Conservation (phyloP, 768 basidiomycete genomes). For the Cystobasidium tubakii region DNA sequence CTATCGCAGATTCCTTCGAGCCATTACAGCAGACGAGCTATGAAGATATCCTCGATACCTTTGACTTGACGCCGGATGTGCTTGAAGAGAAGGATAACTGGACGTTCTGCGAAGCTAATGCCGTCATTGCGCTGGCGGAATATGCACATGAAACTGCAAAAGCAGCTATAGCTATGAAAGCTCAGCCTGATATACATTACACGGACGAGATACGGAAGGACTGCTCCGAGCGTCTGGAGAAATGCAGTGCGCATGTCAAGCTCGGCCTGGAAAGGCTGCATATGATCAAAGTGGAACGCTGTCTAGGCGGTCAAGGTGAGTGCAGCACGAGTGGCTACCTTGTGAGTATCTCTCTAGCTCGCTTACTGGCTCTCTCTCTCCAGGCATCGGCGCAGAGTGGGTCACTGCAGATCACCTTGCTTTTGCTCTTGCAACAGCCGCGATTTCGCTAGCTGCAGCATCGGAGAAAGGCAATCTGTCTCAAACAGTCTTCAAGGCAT, state of each 20-base stretch:
- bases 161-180: neutral
- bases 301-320: slow-evolving; percentile 39
- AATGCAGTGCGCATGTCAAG: slow-evolving; percentile 4
- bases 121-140: slow-evolving; percentile 37
- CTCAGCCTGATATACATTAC: neutral
- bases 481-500: slow-evolving; percentile 57
- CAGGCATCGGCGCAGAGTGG: slow-evolving; percentile 53
- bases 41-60: neutral
- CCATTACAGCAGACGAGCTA: neutral
- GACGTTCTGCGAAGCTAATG: slow-evolving; percentile 38
- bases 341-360: too few relatives aligned
- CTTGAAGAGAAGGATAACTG: slow-evolving; percentile 10
- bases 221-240: neutral
- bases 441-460: slow-evolving; percentile 63
- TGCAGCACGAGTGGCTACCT: neutral
- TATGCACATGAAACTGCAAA: neutral
- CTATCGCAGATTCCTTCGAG: neutral
- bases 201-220: neutral
- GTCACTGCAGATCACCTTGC: slow-evolving; percentile 78
- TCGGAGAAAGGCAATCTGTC: slow-evolving; percentile 51
- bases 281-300: slow-evolving; percentile 36
- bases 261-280: slow-evolving; percentile 22
- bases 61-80: slow-evolving; percentile 10
- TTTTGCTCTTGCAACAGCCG: slow-evolving; percentile 68
- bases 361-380: neutral